Evolutionary conservation across 2,329 filamentous ascomycete species (phyloP), one percentile per base, ranked within the genome.

Genomic region (Rutstroemia sp.): DNA sequence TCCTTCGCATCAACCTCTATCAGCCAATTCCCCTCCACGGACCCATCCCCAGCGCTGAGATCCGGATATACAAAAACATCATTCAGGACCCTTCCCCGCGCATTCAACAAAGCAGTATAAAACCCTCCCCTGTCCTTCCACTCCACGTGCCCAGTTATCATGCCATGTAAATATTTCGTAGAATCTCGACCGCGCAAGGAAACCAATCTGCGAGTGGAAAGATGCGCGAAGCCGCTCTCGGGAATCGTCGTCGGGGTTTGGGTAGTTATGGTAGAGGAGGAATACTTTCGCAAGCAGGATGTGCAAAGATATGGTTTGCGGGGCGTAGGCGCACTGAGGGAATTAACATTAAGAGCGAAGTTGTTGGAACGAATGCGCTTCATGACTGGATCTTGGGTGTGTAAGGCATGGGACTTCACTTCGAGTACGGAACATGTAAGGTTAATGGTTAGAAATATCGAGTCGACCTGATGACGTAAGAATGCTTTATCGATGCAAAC

Each of bases 41-140:
- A 57, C 1, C 19, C 30, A 49, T 65, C 25, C 25, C 25, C 25
- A 27, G 25, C 25, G 25, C 25, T 27, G 25, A 8, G 4, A 27
- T 27, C 56, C 0, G 84, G 86, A 75, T 96, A 96, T 48, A 99
- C 78, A 71, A 97, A 95, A 52, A 91, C 87, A 73, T 99, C 94
- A 74, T 92, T 82, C 45, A 96, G 75, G 9, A 99, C 80, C 57
- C 92, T 82, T 44, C 94, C 94, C 58, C 83, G 82, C 7, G 92
- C 89, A 63, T 88, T 95, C 44, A 99, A 77, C 67, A 99, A 96
- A 0, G 85, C 89, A 6, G 87, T 79, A 72, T 95, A 97, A 70
- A 87, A 84, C 4, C 83, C 30, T 10, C 86, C 0, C 74, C 72
- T 3, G 63, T 66, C 23, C 71, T 71, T 2, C 73, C 57, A 8